Percentiles rank a stretch among this genome's conserved stretches.
phyloP scores from a whole-genome alignment of 2,329 filamentous ascomycete species.

The Epichloe sylvatica region DNA sequence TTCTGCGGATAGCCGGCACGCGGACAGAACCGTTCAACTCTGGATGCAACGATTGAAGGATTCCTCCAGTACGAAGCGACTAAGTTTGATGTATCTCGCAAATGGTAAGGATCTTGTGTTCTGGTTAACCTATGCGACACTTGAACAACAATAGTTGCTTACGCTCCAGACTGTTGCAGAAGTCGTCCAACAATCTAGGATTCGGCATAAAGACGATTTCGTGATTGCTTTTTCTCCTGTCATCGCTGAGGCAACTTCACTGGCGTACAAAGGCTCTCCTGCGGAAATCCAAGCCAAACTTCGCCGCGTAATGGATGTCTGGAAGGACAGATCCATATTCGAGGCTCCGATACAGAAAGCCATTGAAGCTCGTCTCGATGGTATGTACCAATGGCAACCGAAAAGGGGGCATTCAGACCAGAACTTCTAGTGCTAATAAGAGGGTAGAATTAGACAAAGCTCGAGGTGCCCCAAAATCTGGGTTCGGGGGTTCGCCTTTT shows the following conservation, averaged over 20 bases:
- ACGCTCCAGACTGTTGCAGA: constrained; percentile 41
- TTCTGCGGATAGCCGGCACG: constrained; percentile 54
- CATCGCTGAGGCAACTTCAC: constrained; percentile 76
- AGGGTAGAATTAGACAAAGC: constrained; percentile 48
- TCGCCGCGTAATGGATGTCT: constrained; percentile 82
- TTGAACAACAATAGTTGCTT: not conserved
- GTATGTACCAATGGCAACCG: constrained; percentile 30
- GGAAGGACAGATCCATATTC: constrained; percentile 78
- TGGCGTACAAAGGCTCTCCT: constrained; percentile 82
- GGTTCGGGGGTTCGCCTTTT: constrained; percentile 40
- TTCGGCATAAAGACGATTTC: constrained; percentile 83
- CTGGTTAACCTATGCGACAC: not conserved
- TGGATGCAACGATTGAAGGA: constrained; percentile 88
- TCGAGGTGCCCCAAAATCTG: constrained; percentile 36
- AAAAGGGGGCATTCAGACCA: too few species aligned
- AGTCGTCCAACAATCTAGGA: constrained; percentile 91
- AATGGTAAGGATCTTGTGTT: constrained; percentile 52
- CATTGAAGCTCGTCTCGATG: constrained; percentile 66
- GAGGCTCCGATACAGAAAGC: constrained; percentile 64
- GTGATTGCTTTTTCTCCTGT: constrained; percentile 81
- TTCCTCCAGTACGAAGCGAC: constrained; percentile 67
- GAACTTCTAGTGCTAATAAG: not conserved
- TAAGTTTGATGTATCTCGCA: constrained; percentile 87
- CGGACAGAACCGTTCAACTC: constrained; percentile 77
- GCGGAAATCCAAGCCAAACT: constrained; percentile 80